phyloP scores from a whole-genome alignment of 331 rosid species.

The Spiraea crenata region DNA sequence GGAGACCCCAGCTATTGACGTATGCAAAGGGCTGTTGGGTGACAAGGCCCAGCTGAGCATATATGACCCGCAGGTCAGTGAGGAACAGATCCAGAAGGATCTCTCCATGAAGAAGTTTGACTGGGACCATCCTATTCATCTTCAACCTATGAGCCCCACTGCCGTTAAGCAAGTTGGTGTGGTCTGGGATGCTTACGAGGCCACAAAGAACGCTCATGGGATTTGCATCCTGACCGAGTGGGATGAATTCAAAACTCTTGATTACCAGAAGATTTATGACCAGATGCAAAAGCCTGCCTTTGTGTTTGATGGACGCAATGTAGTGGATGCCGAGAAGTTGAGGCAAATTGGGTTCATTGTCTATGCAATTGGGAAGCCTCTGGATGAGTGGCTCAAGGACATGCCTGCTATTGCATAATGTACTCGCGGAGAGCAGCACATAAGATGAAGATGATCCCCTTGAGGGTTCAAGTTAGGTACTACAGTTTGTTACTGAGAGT shows the following conservation, averaged over 20 bases:
- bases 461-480: not conserved
- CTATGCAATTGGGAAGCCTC: slow-evolving; percentile 81
- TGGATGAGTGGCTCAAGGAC: slow-evolving; percentile 92
- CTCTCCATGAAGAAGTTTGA: slow-evolving; percentile 81
- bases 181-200: slow-evolving; percentile 72
- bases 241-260: slow-evolving; percentile 82
- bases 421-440: not conserved
- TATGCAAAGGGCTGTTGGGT: slow-evolving; percentile 80
- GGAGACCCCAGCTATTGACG: slow-evolving; percentile 95
- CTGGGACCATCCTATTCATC: slow-evolving; percentile 90
- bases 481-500: slow-evolving; percentile 1
- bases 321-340: slow-evolving; percentile 61
- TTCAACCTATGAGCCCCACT: slow-evolving; percentile 73
- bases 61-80: slow-evolving; percentile 81
- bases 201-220: slow-evolving; percentile 82
- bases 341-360: slow-evolving; percentile 87
- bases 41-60: slow-evolving; percentile 85
- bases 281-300: slow-evolving; percentile 92
- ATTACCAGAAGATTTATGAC: slow-evolving; percentile 64
- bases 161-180: slow-evolving; percentile 60
- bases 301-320: slow-evolving; percentile 73
- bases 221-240: slow-evolving; percentile 79
- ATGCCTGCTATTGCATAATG: slow-evolving; percentile 81
- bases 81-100: slow-evolving; percentile 73
- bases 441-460: slow-evolving; percentile 2